These are phyloP conservation scores for Platanthera zijinensis DNA, from an alignment of 106 monocot genomes.

Conservation along the genomic window DNA sequence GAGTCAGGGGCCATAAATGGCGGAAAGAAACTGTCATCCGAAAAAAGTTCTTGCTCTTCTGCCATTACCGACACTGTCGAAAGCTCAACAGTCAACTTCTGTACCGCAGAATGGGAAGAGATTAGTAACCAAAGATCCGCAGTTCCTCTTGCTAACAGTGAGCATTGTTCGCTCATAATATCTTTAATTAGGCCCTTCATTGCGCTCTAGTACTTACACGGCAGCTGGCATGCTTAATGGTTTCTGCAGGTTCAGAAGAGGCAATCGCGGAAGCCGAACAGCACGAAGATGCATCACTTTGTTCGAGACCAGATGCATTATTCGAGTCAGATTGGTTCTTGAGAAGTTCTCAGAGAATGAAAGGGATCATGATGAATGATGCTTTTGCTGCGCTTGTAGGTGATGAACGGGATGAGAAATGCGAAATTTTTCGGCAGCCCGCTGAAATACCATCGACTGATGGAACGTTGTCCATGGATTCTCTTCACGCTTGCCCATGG, in stretches of 20 bases:
- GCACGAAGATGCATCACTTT: too few species aligned
- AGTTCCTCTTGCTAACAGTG: slow-evolving; percentile 10
- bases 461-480: not conserved
- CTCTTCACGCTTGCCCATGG: slow-evolving; percentile 1
- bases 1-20: slow-evolving; percentile 24
- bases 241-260: slow-evolving; percentile 2
- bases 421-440: too few species aligned
- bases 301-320: not conserved
- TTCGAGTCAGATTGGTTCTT: not conserved
- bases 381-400: not conserved
- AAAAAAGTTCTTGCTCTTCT: slow-evolving; percentile 33
- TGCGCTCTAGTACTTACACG: not conserved
- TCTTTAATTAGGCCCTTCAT: not conserved
- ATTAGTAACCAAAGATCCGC: slow-evolving; percentile 19
- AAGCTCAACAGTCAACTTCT: slow-evolving; percentile 9
- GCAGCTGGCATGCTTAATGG: not conserved
- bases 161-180: slow-evolving; percentile 8
- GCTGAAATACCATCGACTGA: too few species aligned
- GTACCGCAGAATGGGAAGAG: slow-evolving; percentile 13
- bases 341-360: not conserved
- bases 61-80: slow-evolving; percentile 7
- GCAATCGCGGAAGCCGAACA: not conserved
- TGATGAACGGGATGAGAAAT: not conserved
- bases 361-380: not conserved
- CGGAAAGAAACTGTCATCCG: slow-evolving; percentile 15